These are phyloP conservation scores for Ustanciosporium gigantosporum DNA, from an alignment of 1,284 basidiomycete species.

Conservation along the genomic window DNA sequence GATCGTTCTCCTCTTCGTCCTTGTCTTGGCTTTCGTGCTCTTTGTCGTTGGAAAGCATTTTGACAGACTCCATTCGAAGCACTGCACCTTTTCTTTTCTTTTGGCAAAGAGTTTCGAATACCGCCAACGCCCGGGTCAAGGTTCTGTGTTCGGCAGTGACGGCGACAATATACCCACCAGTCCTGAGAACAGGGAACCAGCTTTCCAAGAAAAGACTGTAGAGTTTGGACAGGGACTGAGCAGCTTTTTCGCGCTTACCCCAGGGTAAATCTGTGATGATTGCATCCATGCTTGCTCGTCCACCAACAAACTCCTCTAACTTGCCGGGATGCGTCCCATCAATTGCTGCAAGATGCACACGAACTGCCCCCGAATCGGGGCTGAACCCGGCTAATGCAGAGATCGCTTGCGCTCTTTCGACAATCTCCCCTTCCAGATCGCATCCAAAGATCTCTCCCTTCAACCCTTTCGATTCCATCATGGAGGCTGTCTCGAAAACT, in stretches of 20 bases:
- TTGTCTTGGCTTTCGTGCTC: not conserved
- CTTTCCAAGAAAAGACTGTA: slow-evolving; percentile 28
- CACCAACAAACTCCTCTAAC: slow-evolving; percentile 27
- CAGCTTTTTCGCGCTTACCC: slow-evolving; percentile 34
- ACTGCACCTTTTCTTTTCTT: slow-evolving; percentile 16
- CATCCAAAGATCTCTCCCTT: slow-evolving; percentile 20
- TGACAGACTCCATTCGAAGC: slow-evolving; percentile 17
- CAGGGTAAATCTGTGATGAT: slow-evolving; percentile 43
- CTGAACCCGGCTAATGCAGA: slow-evolving; percentile 13
- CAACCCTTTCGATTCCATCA: slow-evolving; percentile 29
- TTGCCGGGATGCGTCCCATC: slow-evolving; percentile 15
- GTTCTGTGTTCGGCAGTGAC: slow-evolving; percentile 39
- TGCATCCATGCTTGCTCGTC: slow-evolving; percentile 21
- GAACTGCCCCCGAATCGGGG: not conserved
- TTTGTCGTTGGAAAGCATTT: slow-evolving; percentile 5
- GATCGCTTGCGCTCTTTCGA: slow-evolving; percentile 17
- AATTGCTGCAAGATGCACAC: slow-evolving; percentile 6
- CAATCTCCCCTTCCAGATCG: slow-evolving; percentile 24
- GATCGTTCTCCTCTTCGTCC: not conserved
- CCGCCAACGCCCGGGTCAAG: slow-evolving; percentile 16
- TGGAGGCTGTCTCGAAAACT: slow-evolving; percentile 30
- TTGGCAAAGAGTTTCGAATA: slow-evolving; percentile 28
- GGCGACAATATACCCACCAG: slow-evolving; percentile 25
- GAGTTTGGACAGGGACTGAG: slow-evolving; percentile 23
- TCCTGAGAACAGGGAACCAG: slow-evolving; percentile 29